Percentiles rank a stretch among this genome's conserved stretches.
These are phyloP conservation scores for Cercospora sp. DNA, from an alignment of 2,329 filamentous ascomycete species.

Conservation along the genomic window DNA sequence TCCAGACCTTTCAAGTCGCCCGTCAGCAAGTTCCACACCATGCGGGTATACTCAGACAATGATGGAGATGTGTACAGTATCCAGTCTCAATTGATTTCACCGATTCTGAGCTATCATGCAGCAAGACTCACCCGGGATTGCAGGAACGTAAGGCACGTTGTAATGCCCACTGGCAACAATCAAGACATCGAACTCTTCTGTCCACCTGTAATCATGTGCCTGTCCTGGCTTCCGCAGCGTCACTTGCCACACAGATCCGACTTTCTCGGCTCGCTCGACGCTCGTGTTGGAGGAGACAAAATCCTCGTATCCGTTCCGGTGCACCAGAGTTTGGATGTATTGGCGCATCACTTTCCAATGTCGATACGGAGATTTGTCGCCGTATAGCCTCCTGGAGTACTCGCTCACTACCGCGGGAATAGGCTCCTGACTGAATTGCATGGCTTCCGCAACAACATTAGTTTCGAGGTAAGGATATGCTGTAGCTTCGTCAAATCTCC, in stretches of 20 bases:
- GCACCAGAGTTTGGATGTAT: constrained; percentile 56
- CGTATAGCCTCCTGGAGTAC: constrained; percentile 52
- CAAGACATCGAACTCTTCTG: constrained; percentile 62
- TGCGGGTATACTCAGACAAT: neutral
- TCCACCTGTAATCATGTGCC: constrained; percentile 60
- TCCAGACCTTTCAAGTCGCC: constrained; percentile 44
- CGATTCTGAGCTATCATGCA: neutral
- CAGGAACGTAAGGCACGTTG: constrained; percentile 58
- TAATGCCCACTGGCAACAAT: constrained; percentile 63
- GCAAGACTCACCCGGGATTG: constrained; percentile 38
- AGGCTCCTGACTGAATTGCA: constrained; percentile 61
- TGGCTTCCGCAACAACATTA: constrained; percentile 60
- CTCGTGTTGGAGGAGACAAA: constrained; percentile 59
- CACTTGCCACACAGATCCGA: constrained; percentile 27
- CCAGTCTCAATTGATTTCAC: too few species aligned
- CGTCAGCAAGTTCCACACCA: neutral
- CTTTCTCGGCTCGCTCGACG: constrained; percentile 59
- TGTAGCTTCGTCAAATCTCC: constrained; percentile 58
- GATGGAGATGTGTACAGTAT: neutral
- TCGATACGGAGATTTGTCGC: constrained; percentile 60
- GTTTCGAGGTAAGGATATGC: constrained; percentile 66
- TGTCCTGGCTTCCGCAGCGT: constrained; percentile 20
- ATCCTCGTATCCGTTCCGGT: constrained; percentile 55
- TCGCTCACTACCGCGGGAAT: constrained; percentile 50
- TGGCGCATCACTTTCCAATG: constrained; percentile 59